Evolutionary conservation across 2,329 filamentous ascomycete species (phyloP).

Genomic region (Amesomyces nigricolor): DNA sequence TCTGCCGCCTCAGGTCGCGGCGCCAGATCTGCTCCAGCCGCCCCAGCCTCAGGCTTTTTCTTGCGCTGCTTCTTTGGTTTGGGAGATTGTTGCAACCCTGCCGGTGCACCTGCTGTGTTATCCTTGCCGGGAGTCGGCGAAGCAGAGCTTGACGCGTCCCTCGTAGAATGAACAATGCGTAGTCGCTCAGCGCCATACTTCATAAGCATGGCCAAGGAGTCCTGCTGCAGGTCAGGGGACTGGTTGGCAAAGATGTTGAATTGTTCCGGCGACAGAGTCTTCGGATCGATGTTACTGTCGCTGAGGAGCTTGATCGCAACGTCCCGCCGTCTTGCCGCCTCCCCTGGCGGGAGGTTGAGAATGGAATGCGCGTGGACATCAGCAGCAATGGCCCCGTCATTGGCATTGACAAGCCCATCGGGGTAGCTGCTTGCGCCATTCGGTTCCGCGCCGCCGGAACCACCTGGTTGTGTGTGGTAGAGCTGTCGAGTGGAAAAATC

Average conservation of each 20-base stretch:
- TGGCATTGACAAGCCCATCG: slow-evolving; percentile 19
- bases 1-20: slow-evolving; percentile 1
- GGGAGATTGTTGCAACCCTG: neutral
- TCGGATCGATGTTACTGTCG: slow-evolving; percentile 45
- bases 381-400: slow-evolving; percentile 17
- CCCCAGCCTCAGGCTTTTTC: slow-evolving; percentile 22
- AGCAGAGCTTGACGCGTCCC: slow-evolving; percentile 29
- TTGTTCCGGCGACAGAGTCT: slow-evolving; percentile 48
- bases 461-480: slow-evolving; percentile 16
- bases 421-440: slow-evolving; percentile 16
- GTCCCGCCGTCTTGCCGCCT: slow-evolving; percentile 46
- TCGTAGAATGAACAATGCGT: slow-evolving; percentile 50
- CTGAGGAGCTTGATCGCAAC: slow-evolving; percentile 44
- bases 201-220: slow-evolving; percentile 51
- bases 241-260: slow-evolving; percentile 57
- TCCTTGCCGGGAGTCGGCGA: slow-evolving; percentile 24
- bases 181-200: slow-evolving; percentile 53
- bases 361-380: slow-evolving; percentile 30
- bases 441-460: neutral
- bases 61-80: slow-evolving; percentile 29
- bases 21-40: neutral
- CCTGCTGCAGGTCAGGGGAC: slow-evolving; percentile 48
- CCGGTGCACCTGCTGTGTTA: slow-evolving; percentile 15
- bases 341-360: slow-evolving; percentile 39
- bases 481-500: slow-evolving; percentile 16